A percentile compares a stretch with the other conserved stretches of the same genome.
Evolutionary conservation across 371 early-diverging fungal species (phyloP).

Genomic region (Circinella minor): DNA sequence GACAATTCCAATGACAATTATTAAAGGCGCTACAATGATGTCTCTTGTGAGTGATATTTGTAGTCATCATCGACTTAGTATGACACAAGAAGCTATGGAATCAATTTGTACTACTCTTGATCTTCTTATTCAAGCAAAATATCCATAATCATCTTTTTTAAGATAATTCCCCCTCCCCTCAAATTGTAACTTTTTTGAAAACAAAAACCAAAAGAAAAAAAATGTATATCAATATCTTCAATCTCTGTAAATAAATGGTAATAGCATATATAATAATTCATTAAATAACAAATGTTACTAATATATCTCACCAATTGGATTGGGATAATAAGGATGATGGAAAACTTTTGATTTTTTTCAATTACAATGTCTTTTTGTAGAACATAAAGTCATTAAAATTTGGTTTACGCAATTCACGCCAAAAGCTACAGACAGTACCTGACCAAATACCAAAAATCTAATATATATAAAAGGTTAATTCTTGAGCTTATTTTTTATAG

Average conservation of each 20-base stretch:
- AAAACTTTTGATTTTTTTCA: no score
- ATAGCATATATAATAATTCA: no score
- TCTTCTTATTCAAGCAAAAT: neutral
- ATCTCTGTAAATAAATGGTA: no score
- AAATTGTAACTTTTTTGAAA: no score
- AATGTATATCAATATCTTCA: no score
- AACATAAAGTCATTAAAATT: conserved; percentile 8
- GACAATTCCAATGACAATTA: neutral
- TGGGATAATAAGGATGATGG: no score
- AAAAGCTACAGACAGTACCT: conserved; percentile 15
- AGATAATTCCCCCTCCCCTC: no score
- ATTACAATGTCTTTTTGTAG: neutral
- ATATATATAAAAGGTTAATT: no score
- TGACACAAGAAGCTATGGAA: neutral
- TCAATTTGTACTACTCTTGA: neutral
- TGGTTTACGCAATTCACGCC: conserved; percentile 18
- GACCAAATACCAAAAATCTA: conserved; percentile 18
- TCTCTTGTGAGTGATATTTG: neutral
- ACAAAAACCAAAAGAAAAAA: no score
- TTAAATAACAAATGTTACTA: no score
- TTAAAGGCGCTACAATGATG: neutral
- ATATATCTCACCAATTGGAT: no score
- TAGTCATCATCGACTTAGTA: neutral
- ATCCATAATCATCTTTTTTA: neutral
- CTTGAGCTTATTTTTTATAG: no score